Evolutionary conservation across 1,284 basidiomycete genomes (phyloP), one percentile per base, ranked within the genome.

Genomic region (Ustilago bromivora): DNA sequence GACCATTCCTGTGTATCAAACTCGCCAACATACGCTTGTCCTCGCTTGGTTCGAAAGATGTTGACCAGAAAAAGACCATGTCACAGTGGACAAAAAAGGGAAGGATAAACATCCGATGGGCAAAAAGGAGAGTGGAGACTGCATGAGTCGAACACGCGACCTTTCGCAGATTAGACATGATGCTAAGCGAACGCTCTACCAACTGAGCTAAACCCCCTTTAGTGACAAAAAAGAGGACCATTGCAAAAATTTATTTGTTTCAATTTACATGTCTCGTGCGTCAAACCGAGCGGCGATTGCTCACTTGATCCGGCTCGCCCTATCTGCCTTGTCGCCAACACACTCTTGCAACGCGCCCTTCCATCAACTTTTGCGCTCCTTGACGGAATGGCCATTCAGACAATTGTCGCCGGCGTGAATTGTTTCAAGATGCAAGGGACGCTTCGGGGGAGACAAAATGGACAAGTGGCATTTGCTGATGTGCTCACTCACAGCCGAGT

Each of bases 61-160:
- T 17, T 15, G 15, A 43, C 23, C 23, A 23, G 23, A 1, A 23
- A 23, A 23, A 23, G 23, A 23, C 23, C 23, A 43, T 23, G 58
- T 19, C 17, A 34, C 6, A 55, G 40, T 46, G 47, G 46, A 15
- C n/a, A 49, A 63, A n/a, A 35, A 28, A 35, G 19, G 23, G 51
- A 58, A 52, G 54, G 36, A 28, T 2, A 43, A n/a, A 19, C 2
- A 11, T 41, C 10, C 5, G 5, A 41, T 55, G 58, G 55, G 59
- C 19, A 58, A 64, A 59, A 8, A 13, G 11, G 32, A 19, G 43
- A 53, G 13, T 77, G 74, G 74, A 77, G 74, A 77, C 74, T 77
- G 74, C 74, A 77, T 77, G 74, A 77, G 66, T 76, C 74, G 74
- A 76, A 76, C 74, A 76, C 74, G 74, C 74, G 74, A 72, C 74